Base-by-base conservation (phyloP, 169 alveolate species). In the Besnoitia besnoiti region DNA sequence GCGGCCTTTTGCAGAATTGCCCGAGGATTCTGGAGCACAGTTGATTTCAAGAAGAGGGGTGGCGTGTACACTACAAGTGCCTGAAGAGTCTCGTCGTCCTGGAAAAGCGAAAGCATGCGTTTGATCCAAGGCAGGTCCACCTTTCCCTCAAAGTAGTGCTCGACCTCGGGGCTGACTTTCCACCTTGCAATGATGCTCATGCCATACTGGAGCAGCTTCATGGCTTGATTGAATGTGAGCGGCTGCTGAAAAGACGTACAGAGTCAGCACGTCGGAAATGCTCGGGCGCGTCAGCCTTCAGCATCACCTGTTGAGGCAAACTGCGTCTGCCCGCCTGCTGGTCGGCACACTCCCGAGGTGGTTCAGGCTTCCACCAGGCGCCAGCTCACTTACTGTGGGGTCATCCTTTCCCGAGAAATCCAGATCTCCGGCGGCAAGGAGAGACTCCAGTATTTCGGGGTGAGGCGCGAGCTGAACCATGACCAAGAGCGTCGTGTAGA, bases 401-500 rank as follows among this genome's bases (percentile, higher is more conserved):
- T 73, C 82, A 19, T 37, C 82, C 2, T n/a, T 7, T 37, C 82
- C 82, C 2, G 47, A 7, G 46, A 73, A 35, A n/a, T 49, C 44
- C 14, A 89, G 67, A 16, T 37, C 27, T 19, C 67, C 55, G 40
- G 92, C 92, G 47, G 92, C 47, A 24, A 90, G 62, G 0, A 90
- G 47, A 5, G 37, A 50, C 1, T 37, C 90, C 2, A 90, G 82
- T 0, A 62, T 42, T 1, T 37, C 93, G 27, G 73, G 85, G 44
- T 27, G n/a, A 5, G 39, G 46, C 24, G 59, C 24, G 42, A 90
- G 85, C 50, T 90, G 93, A 10, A 61, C 44, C 37, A 90, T 62
- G n/a, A 90, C 90, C 24, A 90, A 82, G 12, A 90, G 90, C 37
- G 93, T 7, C 4, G 76, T 33, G 51, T 90, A 90, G 35, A 55